Percentiles rank a stretch among this genome's conserved stretches.
Evolutionary conservation across 2,329 filamentous ascomycete species (phyloP).

Genomic region (Malbranchea cinnamomea): DNA sequence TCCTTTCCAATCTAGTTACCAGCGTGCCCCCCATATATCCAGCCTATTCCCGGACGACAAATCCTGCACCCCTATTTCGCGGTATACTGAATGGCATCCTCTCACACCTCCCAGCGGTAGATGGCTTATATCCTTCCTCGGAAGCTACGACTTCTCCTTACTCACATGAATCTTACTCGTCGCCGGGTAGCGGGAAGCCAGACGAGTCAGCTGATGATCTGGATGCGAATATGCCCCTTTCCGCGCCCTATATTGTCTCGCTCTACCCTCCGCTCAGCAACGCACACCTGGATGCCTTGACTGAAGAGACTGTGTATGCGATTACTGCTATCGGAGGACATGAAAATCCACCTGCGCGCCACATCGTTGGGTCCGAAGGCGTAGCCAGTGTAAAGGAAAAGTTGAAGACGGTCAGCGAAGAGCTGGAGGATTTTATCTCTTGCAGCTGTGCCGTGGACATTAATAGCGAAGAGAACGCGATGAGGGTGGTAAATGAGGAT

Average conservation of each 20-base stretch:
- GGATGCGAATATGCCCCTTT: constrained; percentile 17
- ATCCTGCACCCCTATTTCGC: constrained; percentile 64
- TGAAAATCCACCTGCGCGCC: constrained; percentile 84
- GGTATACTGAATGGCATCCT: constrained; percentile 71
- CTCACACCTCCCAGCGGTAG: constrained; percentile 55
- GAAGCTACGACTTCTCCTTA: constrained; percentile 1
- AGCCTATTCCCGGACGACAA: constrained; percentile 52
- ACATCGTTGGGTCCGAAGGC: constrained; percentile 86
- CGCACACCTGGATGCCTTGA: constrained; percentile 54
- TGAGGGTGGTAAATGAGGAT: constrained; percentile 8
- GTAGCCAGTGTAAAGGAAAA: constrained; percentile 86
- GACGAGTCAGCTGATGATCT: constrained; percentile 7
- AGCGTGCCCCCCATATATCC: constrained; percentile 62
- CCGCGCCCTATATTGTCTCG: constrained; percentile 37
- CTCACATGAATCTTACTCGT: constrained; percentile 2
- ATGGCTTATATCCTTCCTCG: constrained; percentile 21
- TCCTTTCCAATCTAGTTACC: constrained; percentile 73
- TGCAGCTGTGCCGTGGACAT: constrained; percentile 69
- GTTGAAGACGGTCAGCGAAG: constrained; percentile 87
- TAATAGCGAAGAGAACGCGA: constrained; percentile 18
- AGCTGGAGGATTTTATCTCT: constrained; percentile 90
- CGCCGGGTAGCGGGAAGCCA: constrained; percentile 3
- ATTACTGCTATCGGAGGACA: constrained; percentile 85
- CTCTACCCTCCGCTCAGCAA: constrained; percentile 61
- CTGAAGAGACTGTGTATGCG: constrained; percentile 81